Percentiles rank a stretch among this genome's conserved stretches.
Conservation (phyloP, 345 rosid genomes). For the Arabis alpina region DNA sequence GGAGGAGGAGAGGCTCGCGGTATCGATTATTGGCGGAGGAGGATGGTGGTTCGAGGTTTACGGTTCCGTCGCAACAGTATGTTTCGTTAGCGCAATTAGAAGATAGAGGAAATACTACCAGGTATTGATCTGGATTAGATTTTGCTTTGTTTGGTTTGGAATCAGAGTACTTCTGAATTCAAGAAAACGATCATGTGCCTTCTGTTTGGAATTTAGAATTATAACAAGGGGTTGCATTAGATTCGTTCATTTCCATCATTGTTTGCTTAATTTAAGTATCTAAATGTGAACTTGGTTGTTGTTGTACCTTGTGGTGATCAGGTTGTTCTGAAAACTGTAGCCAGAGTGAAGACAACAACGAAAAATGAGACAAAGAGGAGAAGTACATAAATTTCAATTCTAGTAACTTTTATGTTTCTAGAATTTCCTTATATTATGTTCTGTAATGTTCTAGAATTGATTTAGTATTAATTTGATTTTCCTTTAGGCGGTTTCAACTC, state of each 20-base stretch:
- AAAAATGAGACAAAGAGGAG: conserved; percentile 82
- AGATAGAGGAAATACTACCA: conserved; percentile 51
- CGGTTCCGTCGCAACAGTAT: conserved; percentile 52
- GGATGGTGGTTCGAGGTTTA: conserved; percentile 47
- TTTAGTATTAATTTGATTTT: conserved; percentile 14
- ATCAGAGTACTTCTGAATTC: background rate
- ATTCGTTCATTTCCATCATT: background rate
- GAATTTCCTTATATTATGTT: conserved; percentile 1
- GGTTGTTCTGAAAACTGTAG: conserved; percentile 96
- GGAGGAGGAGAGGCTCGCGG: conserved; percentile 45
- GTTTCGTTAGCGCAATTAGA: conserved; percentile 67
- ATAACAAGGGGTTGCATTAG: background rate
- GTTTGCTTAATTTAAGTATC: conserved; percentile 22
- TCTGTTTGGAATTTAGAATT: background rate
- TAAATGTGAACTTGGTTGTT: conserved; percentile 21
- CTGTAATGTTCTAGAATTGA: background rate
- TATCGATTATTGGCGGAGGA: conserved; percentile 29
- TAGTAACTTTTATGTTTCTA: conserved; percentile 1
- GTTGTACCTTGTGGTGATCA: conserved; percentile 46
- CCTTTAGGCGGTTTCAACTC: conserved; percentile 69
- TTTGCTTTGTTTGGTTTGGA: conserved; percentile 3
- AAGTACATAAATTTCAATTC: conserved; percentile 57
- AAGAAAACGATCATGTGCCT: background rate
- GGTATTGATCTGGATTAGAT: conserved; percentile 43
- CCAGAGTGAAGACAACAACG: conserved; percentile 69